Percentiles rank a stretch among this genome's conserved stretches.
Conservation (phyloP, 2,329 filamentous ascomycete genomes). For the Stachybotrys chartarum region DNA sequence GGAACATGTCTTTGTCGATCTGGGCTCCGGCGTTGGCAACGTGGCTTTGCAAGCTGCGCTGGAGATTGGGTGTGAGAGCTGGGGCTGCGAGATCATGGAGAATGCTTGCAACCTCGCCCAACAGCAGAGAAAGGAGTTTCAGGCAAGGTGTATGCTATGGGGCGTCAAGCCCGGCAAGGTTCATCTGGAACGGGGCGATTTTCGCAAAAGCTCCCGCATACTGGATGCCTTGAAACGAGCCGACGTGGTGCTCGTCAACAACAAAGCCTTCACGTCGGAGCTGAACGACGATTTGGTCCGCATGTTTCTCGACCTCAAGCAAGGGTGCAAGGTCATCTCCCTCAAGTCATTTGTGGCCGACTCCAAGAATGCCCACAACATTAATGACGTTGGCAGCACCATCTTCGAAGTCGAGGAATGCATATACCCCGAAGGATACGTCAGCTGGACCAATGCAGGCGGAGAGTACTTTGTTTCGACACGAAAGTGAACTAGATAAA, state of each 20-base stretch:
- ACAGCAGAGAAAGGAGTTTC: slow-evolving; percentile 75
- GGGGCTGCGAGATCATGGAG: slow-evolving; percentile 94
- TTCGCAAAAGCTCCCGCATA: slow-evolving; percentile 66
- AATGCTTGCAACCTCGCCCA: slow-evolving; percentile 80
- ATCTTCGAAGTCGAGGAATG: slow-evolving; percentile 68
- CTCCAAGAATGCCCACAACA: slow-evolving; percentile 68
- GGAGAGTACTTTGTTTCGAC: slow-evolving; percentile 86
- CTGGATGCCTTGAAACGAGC: slow-evolving; percentile 69
- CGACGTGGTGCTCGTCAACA: slow-evolving; percentile 96
- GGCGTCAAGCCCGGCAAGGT: slow-evolving; percentile 74
- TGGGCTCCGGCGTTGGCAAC: slow-evolving; percentile 94
- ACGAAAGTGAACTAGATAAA: slow-evolving; percentile 48
- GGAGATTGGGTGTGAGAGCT: slow-evolving; percentile 88
- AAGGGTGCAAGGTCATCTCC: slow-evolving; percentile 83
- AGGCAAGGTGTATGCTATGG: slow-evolving; percentile 81
- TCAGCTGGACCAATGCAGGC: slow-evolving; percentile 84
- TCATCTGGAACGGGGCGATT: slow-evolving; percentile 76
- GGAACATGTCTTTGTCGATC: slow-evolving; percentile 82
- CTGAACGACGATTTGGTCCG: slow-evolving; percentile 80
- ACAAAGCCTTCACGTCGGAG: slow-evolving; percentile 86
- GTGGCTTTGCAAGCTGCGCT: slow-evolving; percentile 91
- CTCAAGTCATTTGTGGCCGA: slow-evolving; percentile 85
- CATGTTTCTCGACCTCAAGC: slow-evolving; percentile 89
- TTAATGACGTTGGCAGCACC: slow-evolving; percentile 72
- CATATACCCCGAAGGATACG: slow-evolving; percentile 60